Base-by-base conservation (phyloP, 768 basidiomycete genomes). In the Pulveroboletus sp. region DNA sequence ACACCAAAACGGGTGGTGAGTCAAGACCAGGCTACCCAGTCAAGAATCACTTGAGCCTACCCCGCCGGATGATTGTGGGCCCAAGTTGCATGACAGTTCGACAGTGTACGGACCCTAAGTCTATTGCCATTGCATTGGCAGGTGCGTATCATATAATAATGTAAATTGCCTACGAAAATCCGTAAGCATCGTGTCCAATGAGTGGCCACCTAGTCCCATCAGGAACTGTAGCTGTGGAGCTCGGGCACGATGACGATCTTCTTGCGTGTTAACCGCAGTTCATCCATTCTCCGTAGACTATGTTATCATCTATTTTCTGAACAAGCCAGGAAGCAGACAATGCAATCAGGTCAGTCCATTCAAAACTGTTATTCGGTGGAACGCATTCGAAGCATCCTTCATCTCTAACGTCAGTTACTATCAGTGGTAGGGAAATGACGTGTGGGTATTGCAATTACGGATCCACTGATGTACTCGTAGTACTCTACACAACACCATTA, bases 331-430 rank as follows among this genome's bases (percentile, higher is more conserved):
- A 45, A 17, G 32, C 36, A 30, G 19, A 32, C 44, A 30, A n/a
- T 17, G 27, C 12, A 16, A 30, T 22, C 23, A 48, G 38, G 47
- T 51, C 30, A 27, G 31, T 38, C 31, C 45, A 68, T 68, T 50
- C 47, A 63, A 29, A 19, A 67, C 41, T 65, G 62, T 43, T 54
- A 45, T 41, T 85, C 12, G 27, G 12, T 12, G 27, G 27, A 6
- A 12, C n/a, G n/a, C n/a, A n/a, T n/a, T n/a, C n/a, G n/a, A n/a
- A n/a, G n/a, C n/a, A n/a, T n/a, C n/a, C n/a, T n/a, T n/a, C n/a
- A n/a, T n/a, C n/a, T n/a, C n/a, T n/a, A n/a, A n/a, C n/a, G n/a
- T n/a, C n/a, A n/a, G n/a, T n/a, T n/a, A n/a, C n/a, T n/a, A n/a
- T n/a, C n/a, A n/a, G n/a, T n/a, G n/a, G n/a, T n/a, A n/a, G n/a